These are phyloP conservation scores for Aspergillus steynii DNA, from an alignment of 495 filamentous ascomycete species.

Conservation along the genomic window DNA sequence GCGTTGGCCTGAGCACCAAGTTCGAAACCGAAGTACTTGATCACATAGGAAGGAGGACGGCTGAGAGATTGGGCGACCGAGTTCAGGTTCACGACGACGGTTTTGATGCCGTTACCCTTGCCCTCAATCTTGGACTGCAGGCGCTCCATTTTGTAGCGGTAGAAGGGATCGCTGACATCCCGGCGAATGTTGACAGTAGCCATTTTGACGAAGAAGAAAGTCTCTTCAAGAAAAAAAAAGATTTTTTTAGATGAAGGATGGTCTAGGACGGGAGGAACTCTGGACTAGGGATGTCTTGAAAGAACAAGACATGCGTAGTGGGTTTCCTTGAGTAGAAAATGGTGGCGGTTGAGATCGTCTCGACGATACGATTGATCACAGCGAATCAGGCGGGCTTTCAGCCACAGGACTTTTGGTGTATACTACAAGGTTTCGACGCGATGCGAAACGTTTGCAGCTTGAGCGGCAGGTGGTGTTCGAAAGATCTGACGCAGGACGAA, in stretches of 20 bases:
- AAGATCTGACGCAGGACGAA: conserved; percentile 73
- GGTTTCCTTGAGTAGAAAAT: conserved; percentile 54
- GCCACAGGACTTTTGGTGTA: conserved; percentile 81
- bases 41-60: conserved; percentile 89
- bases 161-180: conserved; percentile 98
- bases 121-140: conserved; percentile 99
- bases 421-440: conserved; percentile 85
- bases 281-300: conserved; percentile 43
- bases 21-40: conserved; percentile 99
- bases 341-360: conserved; percentile 45
- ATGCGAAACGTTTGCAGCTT: conserved; percentile 93
- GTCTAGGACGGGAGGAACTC: conserved; percentile 38
- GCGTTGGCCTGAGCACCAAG: conserved; percentile 97
- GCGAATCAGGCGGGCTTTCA: conserved; percentile 52
- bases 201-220: conserved; percentile 61
- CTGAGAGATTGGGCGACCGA: conserved; percentile 91
- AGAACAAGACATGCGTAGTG: conserved; percentile 56
- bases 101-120: conserved; percentile 97
- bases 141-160: conserved; percentile 99
- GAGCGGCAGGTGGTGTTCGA: conserved; percentile 81
- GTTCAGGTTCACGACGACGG: conserved; percentile 94
- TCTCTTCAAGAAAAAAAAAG: conserved; percentile 19
- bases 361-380: conserved; percentile 27
- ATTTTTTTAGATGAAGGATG: conserved; percentile 15
- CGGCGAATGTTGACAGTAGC: conserved; percentile 96